Evolutionary conservation across 768 basidiomycete species (phyloP).

Genomic region (Boletellus sp.): DNA sequence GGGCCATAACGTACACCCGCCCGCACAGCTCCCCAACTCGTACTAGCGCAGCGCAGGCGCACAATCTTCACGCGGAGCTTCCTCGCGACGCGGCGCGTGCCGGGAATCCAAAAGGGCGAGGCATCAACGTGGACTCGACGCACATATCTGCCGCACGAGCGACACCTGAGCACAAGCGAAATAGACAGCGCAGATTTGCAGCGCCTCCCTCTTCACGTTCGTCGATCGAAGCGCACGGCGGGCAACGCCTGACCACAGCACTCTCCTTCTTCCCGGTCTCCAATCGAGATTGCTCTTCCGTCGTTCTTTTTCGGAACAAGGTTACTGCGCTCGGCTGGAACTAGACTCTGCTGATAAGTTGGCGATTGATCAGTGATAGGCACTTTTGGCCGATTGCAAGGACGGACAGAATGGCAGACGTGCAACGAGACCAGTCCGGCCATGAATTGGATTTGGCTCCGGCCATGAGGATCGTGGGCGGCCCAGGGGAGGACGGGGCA

Average conservation of each 20-base stretch:
- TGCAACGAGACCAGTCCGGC: background rate
- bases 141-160: background rate
- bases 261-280: no score
- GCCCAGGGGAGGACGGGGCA: conserved; percentile 21
- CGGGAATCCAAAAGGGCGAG: background rate
- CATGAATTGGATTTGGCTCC: conserved; percentile 8
- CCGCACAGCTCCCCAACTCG: no score
- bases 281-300: no score
- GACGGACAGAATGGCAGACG: background rate
- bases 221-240: no score
- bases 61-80: background rate
- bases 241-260: no score
- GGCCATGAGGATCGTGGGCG: conserved; percentile 25
- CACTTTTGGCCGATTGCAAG: conserved; percentile 1
- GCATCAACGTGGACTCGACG: background rate
- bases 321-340: background rate
- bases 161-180: background rate
- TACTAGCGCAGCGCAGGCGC: no score
- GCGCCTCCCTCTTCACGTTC: background rate
- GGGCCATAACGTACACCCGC: no score
- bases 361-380: conserved; percentile 1
- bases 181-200: background rate
- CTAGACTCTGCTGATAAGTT: background rate
- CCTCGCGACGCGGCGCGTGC: background rate
- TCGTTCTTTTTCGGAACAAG: conserved; percentile 6